Percentiles rank a stretch among this genome's conserved stretches.
Conservation (phyloP, 257 asterid genomes). For the Galeopsis tetrahit region DNA sequence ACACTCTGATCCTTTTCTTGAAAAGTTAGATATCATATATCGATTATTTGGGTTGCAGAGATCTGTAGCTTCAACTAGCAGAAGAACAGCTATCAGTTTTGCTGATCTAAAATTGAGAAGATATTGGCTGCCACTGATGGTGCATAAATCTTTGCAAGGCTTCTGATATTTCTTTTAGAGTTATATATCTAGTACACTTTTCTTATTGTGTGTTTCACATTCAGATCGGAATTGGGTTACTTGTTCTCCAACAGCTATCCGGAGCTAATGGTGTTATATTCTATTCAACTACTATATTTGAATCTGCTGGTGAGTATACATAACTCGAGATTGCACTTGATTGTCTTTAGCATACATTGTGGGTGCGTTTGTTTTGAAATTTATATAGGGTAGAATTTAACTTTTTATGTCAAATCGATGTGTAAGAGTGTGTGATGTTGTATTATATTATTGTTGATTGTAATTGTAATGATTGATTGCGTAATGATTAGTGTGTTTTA, state of each 20-base stretch:
- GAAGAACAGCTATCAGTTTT: slow-evolving; percentile 76
- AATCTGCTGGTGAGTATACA: slow-evolving; percentile 61
- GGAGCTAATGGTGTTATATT: slow-evolving; percentile 78
- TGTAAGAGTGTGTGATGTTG: too few relatives aligned
- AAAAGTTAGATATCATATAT: slow-evolving; percentile 17
- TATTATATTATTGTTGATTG: too few relatives aligned
- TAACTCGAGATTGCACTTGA: slow-evolving; percentile 1
- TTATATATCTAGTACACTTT: not conserved
- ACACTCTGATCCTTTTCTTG: slow-evolving; percentile 11
- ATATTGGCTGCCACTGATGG: slow-evolving; percentile 98
- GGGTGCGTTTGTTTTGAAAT: too few relatives aligned
- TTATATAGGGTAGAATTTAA: too few relatives aligned
- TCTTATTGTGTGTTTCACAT: slow-evolving; percentile 13
- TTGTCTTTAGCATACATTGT: not conserved
- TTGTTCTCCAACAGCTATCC: slow-evolving; percentile 65
- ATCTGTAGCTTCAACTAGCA: slow-evolving; percentile 80
- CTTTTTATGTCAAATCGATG: too few relatives aligned
- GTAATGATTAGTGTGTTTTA: too few relatives aligned
- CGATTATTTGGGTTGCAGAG: slow-evolving; percentile 51
- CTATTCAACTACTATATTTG: slow-evolving; percentile 66
- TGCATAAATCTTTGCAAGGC: slow-evolving; percentile 30
- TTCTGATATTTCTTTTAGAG: not conserved
- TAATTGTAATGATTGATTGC: too few relatives aligned
- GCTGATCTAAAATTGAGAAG: slow-evolving; percentile 81
- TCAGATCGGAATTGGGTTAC: slow-evolving; percentile 71